Conservation (phyloP, 2,329 filamentous ascomycete species). For the Exophiala sp. region DNA sequence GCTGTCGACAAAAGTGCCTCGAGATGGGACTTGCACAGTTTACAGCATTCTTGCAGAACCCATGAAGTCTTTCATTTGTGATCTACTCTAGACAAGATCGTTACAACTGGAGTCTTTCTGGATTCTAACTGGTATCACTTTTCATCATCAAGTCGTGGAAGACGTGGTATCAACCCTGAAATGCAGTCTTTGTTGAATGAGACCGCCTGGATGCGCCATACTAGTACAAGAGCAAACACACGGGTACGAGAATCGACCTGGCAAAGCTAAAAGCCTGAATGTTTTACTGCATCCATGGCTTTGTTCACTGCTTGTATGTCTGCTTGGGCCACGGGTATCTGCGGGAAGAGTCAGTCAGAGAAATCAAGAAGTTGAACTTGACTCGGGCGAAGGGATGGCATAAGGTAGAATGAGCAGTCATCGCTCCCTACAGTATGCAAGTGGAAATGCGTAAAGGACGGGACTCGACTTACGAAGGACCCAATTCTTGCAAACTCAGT, state of each 20-base stretch:
- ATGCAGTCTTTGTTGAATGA: constrained; percentile 28
- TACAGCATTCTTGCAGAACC: too few species aligned
- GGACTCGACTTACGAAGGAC: constrained; percentile 68
- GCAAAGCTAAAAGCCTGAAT: not conserved
- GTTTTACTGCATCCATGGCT: constrained; percentile 1
- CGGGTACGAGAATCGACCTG: not conserved
- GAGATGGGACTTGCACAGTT: too few species aligned
- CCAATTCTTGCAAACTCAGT: constrained; percentile 89
- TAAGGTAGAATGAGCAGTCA: not conserved
- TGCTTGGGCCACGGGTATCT: constrained; percentile 81
- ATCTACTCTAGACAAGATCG: not conserved
- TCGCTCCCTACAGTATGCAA: not conserved
- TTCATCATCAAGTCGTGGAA: constrained; percentile 25
- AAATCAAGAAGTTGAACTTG: not conserved
- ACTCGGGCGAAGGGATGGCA: not conserved
- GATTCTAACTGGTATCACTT: constrained; percentile 12
- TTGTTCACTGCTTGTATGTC: constrained; percentile 58
- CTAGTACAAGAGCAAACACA: constrained; percentile 12
- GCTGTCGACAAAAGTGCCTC: too few species aligned
- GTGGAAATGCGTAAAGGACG: constrained; percentile 3
- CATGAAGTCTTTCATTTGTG: not conserved
- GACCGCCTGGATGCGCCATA: constrained; percentile 21
- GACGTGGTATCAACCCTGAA: constrained; percentile 25
- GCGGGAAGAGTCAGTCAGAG: constrained; percentile 19
- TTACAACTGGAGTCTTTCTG: constrained; percentile 4